Evolutionary conservation across 2,329 filamentous ascomycete genomes (phyloP).

Genomic region (Pezicula radicicola): DNA sequence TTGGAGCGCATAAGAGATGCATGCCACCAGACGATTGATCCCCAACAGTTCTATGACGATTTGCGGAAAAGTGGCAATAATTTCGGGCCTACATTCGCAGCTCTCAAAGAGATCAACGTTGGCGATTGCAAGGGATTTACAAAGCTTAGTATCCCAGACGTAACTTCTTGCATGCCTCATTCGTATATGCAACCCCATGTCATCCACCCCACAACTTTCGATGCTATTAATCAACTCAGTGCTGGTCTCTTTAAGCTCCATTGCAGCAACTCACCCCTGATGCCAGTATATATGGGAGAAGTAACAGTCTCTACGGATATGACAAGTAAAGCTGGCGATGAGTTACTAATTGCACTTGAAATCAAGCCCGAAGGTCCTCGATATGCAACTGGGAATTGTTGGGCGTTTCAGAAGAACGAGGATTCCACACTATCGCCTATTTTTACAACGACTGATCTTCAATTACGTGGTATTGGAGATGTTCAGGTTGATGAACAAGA

Average conservation of each 20-base stretch:
- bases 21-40: neutral
- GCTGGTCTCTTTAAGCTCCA: conserved; percentile 14
- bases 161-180: conserved; percentile 5
- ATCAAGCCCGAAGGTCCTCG: conserved; percentile 4
- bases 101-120: conserved; percentile 1
- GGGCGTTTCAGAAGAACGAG: conserved; percentile 3
- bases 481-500: neutral
- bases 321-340: conserved; percentile 4
- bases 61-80: conserved; percentile 4
- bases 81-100: conserved; percentile 7
- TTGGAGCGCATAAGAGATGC: conserved; percentile 1
- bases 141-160: conserved; percentile 3
- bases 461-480: conserved; percentile 4
- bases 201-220: conserved; percentile 56
- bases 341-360: neutral
- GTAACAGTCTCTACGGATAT: conserved; percentile 18
- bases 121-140: conserved; percentile 1
- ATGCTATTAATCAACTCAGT: conserved; percentile 37
- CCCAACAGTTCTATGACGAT: conserved; percentile 3
- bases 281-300: conserved; percentile 31
- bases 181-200: conserved; percentile 35
- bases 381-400: conserved; percentile 3
- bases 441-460: conserved; percentile 1
- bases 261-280: conserved; percentile 39
- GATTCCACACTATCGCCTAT: neutral